A percentile compares a stretch with the other conserved stretches of the same genome.
phyloP scores from a whole-genome alignment of 352 stramenopile species.

The Pelagophyceae sp. region DNA sequence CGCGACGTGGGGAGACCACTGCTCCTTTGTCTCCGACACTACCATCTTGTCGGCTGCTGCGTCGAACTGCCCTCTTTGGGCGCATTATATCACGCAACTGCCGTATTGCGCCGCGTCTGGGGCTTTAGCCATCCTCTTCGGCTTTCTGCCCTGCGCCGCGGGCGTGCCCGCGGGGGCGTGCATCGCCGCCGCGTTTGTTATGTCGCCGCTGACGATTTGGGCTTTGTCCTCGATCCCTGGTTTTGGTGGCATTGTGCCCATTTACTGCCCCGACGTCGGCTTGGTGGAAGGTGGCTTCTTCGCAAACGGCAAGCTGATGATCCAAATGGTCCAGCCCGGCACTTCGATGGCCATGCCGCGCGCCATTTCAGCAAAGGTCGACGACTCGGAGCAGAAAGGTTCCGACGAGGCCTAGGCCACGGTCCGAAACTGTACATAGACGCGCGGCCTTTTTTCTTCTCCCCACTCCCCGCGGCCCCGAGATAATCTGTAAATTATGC shows the following conservation, averaged over 20 bases:
- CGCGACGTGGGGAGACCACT: slow-evolving; percentile 49
- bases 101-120: slow-evolving; percentile 45
- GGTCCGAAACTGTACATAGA: too few relatives aligned
- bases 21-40: slow-evolving; percentile 50
- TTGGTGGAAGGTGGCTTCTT: not conserved
- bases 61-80: slow-evolving; percentile 40
- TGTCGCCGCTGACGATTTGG: slow-evolving; percentile 35
- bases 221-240: slow-evolving; percentile 26
- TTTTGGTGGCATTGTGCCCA: not conserved
- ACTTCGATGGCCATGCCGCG: too few relatives aligned
- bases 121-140: slow-evolving; percentile 41
- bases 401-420: too few relatives aligned
- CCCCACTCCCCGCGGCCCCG: too few relatives aligned
- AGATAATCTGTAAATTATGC: too few relatives aligned
- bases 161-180: slow-evolving; percentile 35
- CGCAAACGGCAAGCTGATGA: too few relatives aligned
- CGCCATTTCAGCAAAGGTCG: too few relatives aligned
- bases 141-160: slow-evolving; percentile 44
- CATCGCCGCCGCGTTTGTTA: slow-evolving; percentile 38
- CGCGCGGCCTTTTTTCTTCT: too few relatives aligned
- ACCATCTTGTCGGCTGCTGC: slow-evolving; percentile 46
- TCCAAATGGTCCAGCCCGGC: too few relatives aligned
- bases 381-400: too few relatives aligned
- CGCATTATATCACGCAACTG: slow-evolving; percentile 50
- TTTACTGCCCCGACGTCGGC: slow-evolving; percentile 4